Evolutionary conservation across 768 basidiomycete genomes (phyloP), one percentile per base, ranked within the genome.

Genomic region (Trichaptum fuscoviolaceum): DNA sequence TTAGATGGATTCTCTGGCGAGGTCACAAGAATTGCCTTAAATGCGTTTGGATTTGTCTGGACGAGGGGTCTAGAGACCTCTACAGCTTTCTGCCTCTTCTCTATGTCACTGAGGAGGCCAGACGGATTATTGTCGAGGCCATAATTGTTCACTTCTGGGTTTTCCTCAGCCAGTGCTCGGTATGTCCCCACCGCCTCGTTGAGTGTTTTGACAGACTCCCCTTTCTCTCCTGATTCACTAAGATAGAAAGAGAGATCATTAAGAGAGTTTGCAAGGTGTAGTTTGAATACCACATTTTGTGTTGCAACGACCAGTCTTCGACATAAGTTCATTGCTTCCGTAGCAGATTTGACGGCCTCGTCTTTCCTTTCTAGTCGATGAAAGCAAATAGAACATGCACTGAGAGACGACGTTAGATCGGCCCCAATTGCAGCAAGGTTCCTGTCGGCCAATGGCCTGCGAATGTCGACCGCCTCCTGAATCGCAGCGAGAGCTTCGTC

Each of bases 251-350:
- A 52, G 15, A 52, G 42, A 12, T 52, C 20, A 12, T 52, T 52
- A 12, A 52, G 42, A 52, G 42, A 52, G 10, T 52, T 52, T 62
- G 63, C 65, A 63, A 66, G 42, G 42, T 20, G 15, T 52, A 52
- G 20, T 20, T 12, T 20, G 42, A 15, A 52, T 17, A 62, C 27
- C 5, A 26, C 24, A 23, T 24, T 12, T 52, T 52, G 2, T 52
- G 42, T 52, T 12, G 42, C 15, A 3, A 6, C 10, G 42, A 34
- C 24, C 27, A 35, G 58, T 34, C 8, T 2, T 18, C 25, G 63
- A 60, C 20, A 27, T 2, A 23, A 34, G 8, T 26, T 20, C 42
- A 52, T 12, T 12, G 20, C 42, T 52, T 52, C 42, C 10, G 5
- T 2, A 12, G 20, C 20, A 3, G 42, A 12, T 12, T 52, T 12